Conservation (phyloP, 176 grass and related monocot genomes). For the Phyllostachys edulis region DNA sequence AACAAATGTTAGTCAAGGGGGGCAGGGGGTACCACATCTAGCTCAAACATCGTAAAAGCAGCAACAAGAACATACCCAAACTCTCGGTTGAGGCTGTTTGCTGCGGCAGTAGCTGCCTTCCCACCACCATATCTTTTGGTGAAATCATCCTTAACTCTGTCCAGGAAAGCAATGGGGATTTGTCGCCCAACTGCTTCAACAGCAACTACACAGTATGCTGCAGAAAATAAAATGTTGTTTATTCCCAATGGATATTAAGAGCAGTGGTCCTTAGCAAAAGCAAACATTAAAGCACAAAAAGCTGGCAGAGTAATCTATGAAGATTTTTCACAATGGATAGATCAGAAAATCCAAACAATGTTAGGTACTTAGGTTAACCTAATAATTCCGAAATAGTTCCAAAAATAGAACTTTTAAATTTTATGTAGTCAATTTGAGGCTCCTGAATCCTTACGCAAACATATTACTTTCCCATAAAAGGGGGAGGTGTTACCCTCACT, state of each 20-base stretch:
- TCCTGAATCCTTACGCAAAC: background rate
- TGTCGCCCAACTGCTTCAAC: slow-evolving; percentile 93
- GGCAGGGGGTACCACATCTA: background rate
- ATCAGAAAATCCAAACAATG: background rate
- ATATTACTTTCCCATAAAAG: background rate
- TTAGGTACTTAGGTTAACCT: background rate
- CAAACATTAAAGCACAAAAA: background rate
- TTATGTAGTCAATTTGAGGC: background rate
- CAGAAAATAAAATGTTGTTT: slow-evolving; percentile 20
- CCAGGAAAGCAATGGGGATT: slow-evolving; percentile 84
- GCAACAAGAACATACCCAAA: slow-evolving; percentile 55
- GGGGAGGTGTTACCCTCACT: background rate
- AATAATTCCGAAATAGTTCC: background rate
- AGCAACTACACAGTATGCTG: slow-evolving; percentile 91
- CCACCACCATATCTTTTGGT: slow-evolving; percentile 82
- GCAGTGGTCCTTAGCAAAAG: background rate
- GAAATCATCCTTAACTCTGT: slow-evolving; percentile 92
- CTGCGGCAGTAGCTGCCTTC: slow-evolving; percentile 81
- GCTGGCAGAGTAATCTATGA: background rate
- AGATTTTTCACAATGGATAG: background rate
- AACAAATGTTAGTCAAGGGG: slow-evolving; percentile 3
- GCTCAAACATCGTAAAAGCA: background rate
- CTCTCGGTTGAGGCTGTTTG: slow-evolving; percentile 73
- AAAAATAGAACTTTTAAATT: background rate
- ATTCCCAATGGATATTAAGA: background rate